Percentiles rank a stretch among this genome's conserved stretches.
Evolutionary conservation across 768 basidiomycete genomes (phyloP).

Genomic region (Hypsizygus marmoreus): DNA sequence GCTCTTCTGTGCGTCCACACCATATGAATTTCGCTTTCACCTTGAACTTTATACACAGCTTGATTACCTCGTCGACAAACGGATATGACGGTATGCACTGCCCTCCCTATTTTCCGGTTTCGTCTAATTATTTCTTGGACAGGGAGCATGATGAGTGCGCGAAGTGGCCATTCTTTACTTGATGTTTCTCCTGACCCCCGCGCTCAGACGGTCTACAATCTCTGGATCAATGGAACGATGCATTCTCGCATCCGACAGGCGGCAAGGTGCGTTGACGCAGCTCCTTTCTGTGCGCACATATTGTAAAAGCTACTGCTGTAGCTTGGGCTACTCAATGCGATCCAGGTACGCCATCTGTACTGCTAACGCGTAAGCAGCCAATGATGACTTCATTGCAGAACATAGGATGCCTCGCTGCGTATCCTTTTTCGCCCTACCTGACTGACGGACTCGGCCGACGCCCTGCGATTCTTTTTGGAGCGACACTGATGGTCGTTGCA

Average conservation of each 20-base stretch:
- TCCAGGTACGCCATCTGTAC: constrained; percentile 42
- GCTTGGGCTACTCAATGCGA: constrained; percentile 62
- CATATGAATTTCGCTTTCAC: neutral
- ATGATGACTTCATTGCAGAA: constrained; percentile 37
- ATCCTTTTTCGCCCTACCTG: constrained; percentile 63
- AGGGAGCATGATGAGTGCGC: constrained; percentile 61
- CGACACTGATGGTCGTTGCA: constrained; percentile 57
- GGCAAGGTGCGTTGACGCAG: constrained; percentile 30
- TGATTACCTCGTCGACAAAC: constrained; percentile 64
- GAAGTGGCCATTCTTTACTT: constrained; percentile 1
- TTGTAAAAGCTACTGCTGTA: constrained; percentile 8
- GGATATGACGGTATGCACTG: constrained; percentile 56
- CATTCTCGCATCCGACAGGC: constrained; percentile 52
- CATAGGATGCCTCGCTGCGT: constrained; percentile 59
- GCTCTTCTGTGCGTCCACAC: constrained; percentile 45
- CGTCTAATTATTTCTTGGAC: constrained; percentile 1
- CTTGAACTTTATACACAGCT: constrained; percentile 28
- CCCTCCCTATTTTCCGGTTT: neutral
- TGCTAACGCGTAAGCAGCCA: neutral
- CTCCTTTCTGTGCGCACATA: neutral
- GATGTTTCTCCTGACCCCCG: neutral
- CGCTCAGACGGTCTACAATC: constrained; percentile 55
- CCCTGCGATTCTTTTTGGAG: constrained; percentile 58
- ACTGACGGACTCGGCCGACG: constrained; percentile 66
- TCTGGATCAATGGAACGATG: constrained; percentile 53